Evolutionary conservation across 331 rosid genomes (phyloP), one percentile per base, ranked within the genome.

Genomic region (Spiraea crenata): DNA sequence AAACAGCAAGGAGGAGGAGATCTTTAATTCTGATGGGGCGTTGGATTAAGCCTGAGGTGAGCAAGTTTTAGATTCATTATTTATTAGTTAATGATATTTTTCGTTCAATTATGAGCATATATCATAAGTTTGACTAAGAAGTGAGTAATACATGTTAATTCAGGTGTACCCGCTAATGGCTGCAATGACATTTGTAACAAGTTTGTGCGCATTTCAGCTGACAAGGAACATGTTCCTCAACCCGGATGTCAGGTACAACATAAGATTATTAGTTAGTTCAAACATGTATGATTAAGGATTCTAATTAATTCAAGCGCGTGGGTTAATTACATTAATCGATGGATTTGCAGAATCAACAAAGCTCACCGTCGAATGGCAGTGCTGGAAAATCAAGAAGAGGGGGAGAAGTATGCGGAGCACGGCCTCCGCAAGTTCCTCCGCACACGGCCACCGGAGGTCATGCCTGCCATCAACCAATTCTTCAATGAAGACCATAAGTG

Each of bases 11-110:
- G 51, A 74, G 49, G 57, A 44, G 61, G 41, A 44, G 50, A 51
- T 20, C 70, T 8, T 61, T 13, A 12, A 41, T 54, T 80, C 83
- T 11, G 68, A 92, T 89, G 95, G 92, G 95, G 63, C 98, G 95
- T 70, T 90, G 98, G 98, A 73, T 90, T 57, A 90, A 69, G 72
- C 96, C 98, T 59, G 96, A 92, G 96, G 98, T 92, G 76, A 58
- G 74, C 7, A 50, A 13, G 19, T 41, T 4, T 61, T 2, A 5
- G 0, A 35, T 59, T 37, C 4, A 15, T 1, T 58, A 3, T 4
- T 35, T 6, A 25, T 25, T 25, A 25, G 2, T 25, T 25, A 25
- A 2, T 25, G 31, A 25, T 25, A 25, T 25, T 57, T 57, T 57
- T 34, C 1, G 3, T 7, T 31, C 9, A 35, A 6, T 35, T 34